Conservation (phyloP, 2,329 filamentous ascomycete genomes). For the Trichoderma cornu-damae region DNA sequence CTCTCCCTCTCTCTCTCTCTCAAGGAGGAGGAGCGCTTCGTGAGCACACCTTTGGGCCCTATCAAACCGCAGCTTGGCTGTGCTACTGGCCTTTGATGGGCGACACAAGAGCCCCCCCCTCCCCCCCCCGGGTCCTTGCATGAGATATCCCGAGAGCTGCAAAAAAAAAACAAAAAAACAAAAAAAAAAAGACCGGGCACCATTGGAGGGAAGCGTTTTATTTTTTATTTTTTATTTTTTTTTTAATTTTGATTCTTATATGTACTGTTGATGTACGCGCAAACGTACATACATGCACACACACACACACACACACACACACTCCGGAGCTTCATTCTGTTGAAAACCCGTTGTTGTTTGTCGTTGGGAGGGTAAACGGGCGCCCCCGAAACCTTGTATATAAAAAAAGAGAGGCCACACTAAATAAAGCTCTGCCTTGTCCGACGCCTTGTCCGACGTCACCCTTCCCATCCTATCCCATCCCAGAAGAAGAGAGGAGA, state of each 20-base stretch:
- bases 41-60: not conserved
- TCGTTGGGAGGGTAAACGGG: not conserved
- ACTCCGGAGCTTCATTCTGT: not conserved
- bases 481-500: no score
- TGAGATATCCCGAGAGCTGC: conserved; percentile 4
- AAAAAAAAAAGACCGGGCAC: no score
- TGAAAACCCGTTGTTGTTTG: not conserved
- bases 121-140: conserved; percentile 17
- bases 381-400: no score
- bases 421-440: not conserved
- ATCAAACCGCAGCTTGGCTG: not conserved
- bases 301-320: no score
- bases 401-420: not conserved
- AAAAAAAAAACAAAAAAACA: not conserved
- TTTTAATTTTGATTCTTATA: no score
- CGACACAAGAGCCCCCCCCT: conserved; percentile 5
- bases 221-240: no score
- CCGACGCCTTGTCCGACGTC: not conserved
- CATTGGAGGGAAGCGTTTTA: no score
- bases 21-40: no score
- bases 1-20: no score
- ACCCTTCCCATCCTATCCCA: no score
- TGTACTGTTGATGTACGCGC: no score
- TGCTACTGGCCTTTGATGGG: conserved; percentile 5
- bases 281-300: no score